Conservation (phyloP, 139 green algal species). For the Picochlorum sp. region DNA sequence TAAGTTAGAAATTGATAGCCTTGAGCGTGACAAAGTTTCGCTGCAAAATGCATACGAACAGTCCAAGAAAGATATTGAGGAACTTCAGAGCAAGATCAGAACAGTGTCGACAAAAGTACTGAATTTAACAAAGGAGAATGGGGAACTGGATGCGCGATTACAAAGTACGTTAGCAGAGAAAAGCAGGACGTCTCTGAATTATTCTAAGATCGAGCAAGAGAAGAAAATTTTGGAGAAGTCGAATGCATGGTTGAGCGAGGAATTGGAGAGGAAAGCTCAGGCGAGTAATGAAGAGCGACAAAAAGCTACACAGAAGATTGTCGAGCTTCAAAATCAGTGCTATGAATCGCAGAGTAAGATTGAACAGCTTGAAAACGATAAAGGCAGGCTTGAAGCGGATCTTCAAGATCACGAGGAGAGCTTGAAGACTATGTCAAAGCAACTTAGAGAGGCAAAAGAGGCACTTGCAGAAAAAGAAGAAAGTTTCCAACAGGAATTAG, state of each 20-base stretch:
- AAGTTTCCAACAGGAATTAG: conserved; percentile 35
- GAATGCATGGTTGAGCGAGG: conserved; percentile 38
- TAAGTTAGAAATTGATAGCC: conserved; percentile 16
- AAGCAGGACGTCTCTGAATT: conserved; percentile 14
- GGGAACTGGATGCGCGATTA: conserved; percentile 24
- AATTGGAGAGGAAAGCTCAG: conserved; percentile 31
- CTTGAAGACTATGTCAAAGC: not conserved
- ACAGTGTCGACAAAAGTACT: conserved; percentile 25
- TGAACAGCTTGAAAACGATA: conserved; percentile 12
- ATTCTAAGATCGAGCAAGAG: conserved; percentile 35
- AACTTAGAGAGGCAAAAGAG: conserved; percentile 22
- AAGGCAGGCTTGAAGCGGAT: conserved; percentile 15
- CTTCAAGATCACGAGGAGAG: conserved; percentile 10
- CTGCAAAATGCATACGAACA: conserved; percentile 32
- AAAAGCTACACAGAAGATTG: conserved; percentile 19
- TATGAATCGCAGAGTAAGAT: conserved; percentile 15
- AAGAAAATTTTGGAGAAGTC: conserved; percentile 40
- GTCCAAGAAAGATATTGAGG: conserved; percentile 25
- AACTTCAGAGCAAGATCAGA: conserved; percentile 24
- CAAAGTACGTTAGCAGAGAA: conserved; percentile 25
- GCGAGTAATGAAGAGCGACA: conserved; percentile 26
- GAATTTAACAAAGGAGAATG: conserved; percentile 21
- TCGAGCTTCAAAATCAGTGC: conserved; percentile 33
- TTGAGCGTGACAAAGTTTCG: conserved; percentile 25
- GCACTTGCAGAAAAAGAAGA: conserved; percentile 19